Base-by-base conservation (phyloP, 768 basidiomycete species). In the Lactifluus subvellereus region DNA sequence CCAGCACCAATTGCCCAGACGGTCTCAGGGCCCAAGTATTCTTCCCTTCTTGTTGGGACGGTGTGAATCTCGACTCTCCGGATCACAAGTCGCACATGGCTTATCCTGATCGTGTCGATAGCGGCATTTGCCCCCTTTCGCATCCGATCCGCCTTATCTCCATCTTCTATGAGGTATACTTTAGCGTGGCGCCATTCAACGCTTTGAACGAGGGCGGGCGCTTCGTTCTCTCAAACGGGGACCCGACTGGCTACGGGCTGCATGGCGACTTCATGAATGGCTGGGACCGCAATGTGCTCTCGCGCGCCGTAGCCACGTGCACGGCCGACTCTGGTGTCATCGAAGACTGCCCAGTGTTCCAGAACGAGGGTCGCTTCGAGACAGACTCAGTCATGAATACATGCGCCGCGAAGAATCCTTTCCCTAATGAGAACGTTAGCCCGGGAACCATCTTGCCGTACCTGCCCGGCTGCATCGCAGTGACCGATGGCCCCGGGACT, bases 171-270 rank as follows among this genome's bases (percentile, higher is more conserved):
- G 80, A 75, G 68, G 71, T 75, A 2, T 74, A 69, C 33, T 77
- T 69, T 69, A 60, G 64, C 48, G 68, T 69, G n/a, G 58, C 62
- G 5, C 51, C 49, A 2, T 72, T 76, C 65, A 69, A 73, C 55
- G 63, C 58, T 27, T 62, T 69, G 51, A 70, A 74, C 45, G 68
- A 68, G 27, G 68, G 67, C 27, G 72, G 73, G 49, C 75, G 74
- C 16, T 74, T 76, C 58, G 76, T 77, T 56, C 74, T 76, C 40
- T 70, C 79, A 14, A 74, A 75, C 59, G 78, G 77, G 32, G 80
- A 82, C 62, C 73, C 77, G 6, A 79, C 78, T 6, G 78, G 79
- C 3, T 76, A 74, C 63, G 78, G 76, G 32, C 67, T 74, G 43
- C 74, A 75, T 59, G 75, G 72, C 5, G 76, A 78, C 65, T 77